Base-by-base conservation (phyloP, 1,139 yeast species). In the Taiozyma sp. region DNA sequence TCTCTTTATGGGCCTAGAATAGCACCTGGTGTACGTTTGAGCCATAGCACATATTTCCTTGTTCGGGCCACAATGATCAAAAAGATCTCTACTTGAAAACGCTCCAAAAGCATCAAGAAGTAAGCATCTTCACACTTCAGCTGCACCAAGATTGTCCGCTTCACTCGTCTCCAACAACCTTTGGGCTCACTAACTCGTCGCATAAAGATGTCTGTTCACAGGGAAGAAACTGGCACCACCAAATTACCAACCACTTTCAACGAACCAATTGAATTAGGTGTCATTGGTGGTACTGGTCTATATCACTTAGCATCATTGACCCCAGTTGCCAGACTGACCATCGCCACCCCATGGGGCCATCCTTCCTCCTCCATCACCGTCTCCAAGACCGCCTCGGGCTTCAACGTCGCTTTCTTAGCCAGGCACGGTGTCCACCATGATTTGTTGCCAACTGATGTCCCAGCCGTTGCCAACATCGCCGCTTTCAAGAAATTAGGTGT, bases 281-380 rank as follows among this genome's bases (percentile, higher is more conserved):
- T 93, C 57, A 93, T 93, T 66, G 99, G 99, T 41, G 99, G 99
- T 44, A 93, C 99, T 3, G 99, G 99, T n/a, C 78, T 93, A 44
- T 93, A 93, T 74, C 87, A 88, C 52, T 76, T 93, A 54, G 89
- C 87, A 44, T 82, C 88, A 51, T 75, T 91, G 56, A 79, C 84
- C 46, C 95, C 97, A 3, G 95, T 90, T 48, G 97, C 97, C 28
- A 76, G 86, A 59, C 72, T 90, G 48, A 80, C 88, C 8, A 70
- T 89, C 50, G 78, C 85, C 21, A 93, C 99, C 10, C 99, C 99
- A 26, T 93, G 99, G 98, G 99, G 99, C 8, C 79, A 77, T 60
- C 97, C 99, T 24, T 90, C 98, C 6, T 86, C 96, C 14, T 91
- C 97, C 48, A 88, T 93, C 64, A 91, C 97, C 49, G 83, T 93